Evolutionary conservation across 2,329 filamentous ascomycete species (phyloP).

Genomic region (Aureobasidium sp.): DNA sequence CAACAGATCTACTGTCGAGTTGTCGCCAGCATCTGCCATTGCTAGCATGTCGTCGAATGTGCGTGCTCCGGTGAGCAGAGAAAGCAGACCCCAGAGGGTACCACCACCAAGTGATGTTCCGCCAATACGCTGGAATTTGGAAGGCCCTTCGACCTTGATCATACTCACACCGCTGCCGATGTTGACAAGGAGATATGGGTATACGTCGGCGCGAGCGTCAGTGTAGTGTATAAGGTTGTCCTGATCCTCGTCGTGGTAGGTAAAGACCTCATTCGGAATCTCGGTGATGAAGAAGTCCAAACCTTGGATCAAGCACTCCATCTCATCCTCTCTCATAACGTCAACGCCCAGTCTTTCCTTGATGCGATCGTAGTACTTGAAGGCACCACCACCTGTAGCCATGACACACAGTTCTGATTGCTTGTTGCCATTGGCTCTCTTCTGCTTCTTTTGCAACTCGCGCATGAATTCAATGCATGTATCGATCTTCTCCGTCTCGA

Average conservation of each 20-base stretch:
- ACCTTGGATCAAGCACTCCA: slow-evolving; percentile 91
- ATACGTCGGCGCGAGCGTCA: slow-evolving; percentile 70
- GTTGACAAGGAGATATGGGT: slow-evolving; percentile 95
- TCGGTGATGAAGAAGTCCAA: slow-evolving; percentile 99
- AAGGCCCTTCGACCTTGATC: slow-evolving; percentile 89
- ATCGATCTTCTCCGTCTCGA: slow-evolving; percentile 92
- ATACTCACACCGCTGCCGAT: slow-evolving; percentile 96
- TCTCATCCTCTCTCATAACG: slow-evolving; percentile 89
- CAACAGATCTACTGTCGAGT: slow-evolving; percentile 87
- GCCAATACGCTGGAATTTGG: slow-evolving; percentile 81
- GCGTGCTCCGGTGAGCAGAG: slow-evolving; percentile 81
- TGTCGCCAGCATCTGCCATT: slow-evolving; percentile 85
- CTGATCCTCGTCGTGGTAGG: slow-evolving; percentile 68
- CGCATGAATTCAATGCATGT: slow-evolving; percentile 89
- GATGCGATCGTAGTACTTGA: slow-evolving; percentile 93
- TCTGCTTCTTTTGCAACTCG: slow-evolving; percentile 74
- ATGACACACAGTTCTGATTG: slow-evolving; percentile 69
- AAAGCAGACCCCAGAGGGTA: slow-evolving; percentile 94
- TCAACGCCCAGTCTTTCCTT: slow-evolving; percentile 76
- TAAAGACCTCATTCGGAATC: slow-evolving; percentile 94
- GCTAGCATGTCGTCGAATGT: slow-evolving; percentile 98
- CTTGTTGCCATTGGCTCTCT: slow-evolving; percentile 16
- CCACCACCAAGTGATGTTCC: slow-evolving; percentile 92
- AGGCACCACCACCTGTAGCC: slow-evolving; percentile 92
- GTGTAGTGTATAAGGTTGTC: slow-evolving; percentile 80